A percentile compares a stretch with the other conserved stretches of the same genome.
Conservation (phyloP, 2,329 filamentous ascomycete genomes). For the Periconia digitata region DNA sequence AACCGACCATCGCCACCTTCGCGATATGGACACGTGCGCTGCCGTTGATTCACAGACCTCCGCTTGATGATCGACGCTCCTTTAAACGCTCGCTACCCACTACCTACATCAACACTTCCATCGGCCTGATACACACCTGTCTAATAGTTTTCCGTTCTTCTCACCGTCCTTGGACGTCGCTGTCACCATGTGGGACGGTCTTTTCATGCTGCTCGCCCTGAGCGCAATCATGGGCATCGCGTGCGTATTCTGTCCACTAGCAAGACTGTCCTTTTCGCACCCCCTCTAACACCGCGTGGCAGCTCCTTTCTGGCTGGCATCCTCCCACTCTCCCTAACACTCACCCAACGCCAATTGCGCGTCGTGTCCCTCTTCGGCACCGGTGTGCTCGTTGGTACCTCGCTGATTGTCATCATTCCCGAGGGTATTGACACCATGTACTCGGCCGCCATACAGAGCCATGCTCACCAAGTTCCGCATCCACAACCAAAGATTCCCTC, state of each 20-base stretch:
- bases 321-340: constrained; percentile 82
- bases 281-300: constrained; percentile 22
- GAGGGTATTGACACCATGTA: constrained; percentile 93
- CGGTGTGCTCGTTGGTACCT: constrained; percentile 91
- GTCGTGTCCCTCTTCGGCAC: constrained; percentile 90
- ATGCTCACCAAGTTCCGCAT: constrained; percentile 23
- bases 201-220: constrained; percentile 65
- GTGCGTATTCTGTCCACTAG: constrained; percentile 45
- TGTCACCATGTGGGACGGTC: constrained; percentile 62
- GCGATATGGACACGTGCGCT: constrained; percentile 10
- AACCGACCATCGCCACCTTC: constrained; percentile 12
- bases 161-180: constrained; percentile 9
- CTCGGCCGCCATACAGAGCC: constrained; percentile 46
- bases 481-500: constrained; percentile 29
- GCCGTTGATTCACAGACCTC: not conserved
- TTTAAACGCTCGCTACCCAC: constrained; percentile 2
- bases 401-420: constrained; percentile 94
- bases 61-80: not conserved
- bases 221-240: constrained; percentile 67
- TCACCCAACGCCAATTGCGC: constrained; percentile 84
- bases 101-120: constrained; percentile 1
- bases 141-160: constrained; percentile 17
- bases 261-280: not conserved
- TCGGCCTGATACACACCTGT: constrained; percentile 4
- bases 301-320: constrained; percentile 94